Percentiles rank a stretch among this genome's conserved stretches.
Evolutionary conservation across 2,329 filamentous ascomycete species (phyloP).

Genomic region (Septoria petroselini): DNA sequence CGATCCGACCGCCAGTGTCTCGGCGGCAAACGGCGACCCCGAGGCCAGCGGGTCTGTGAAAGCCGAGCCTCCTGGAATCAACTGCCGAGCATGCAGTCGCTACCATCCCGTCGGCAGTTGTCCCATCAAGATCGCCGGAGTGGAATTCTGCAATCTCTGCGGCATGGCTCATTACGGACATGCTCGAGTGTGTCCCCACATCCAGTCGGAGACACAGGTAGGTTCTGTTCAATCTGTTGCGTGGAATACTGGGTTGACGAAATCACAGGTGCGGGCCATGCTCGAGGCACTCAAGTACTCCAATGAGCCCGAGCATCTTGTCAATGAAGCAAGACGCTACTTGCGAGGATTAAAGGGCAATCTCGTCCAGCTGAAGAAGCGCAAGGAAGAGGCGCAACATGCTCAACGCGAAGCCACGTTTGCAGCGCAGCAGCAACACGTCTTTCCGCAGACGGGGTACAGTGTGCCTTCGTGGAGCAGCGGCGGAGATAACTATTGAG

Average conservation of each 20-base stretch:
- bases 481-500: slow-evolving; percentile 2
- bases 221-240: neutral
- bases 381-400: slow-evolving; percentile 34
- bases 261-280: slow-evolving; percentile 58
- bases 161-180: slow-evolving; percentile 60
- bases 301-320: slow-evolving; percentile 53
- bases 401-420: slow-evolving; percentile 22
- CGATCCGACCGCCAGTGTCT: slow-evolving; percentile 1
- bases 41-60: neutral
- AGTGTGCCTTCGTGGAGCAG: slow-evolving; percentile 3
- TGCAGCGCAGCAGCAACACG: slow-evolving; percentile 14
- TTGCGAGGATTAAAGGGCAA: slow-evolving; percentile 56
- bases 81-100: slow-evolving; percentile 55
- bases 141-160: slow-evolving; percentile 63
- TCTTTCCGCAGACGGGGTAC: neutral
- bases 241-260: slow-evolving; percentile 9
- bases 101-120: slow-evolving; percentile 59
- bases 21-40: neutral
- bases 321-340: slow-evolving; percentile 56
- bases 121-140: slow-evolving; percentile 57
- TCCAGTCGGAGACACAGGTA: slow-evolving; percentile 55
- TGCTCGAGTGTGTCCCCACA: slow-evolving; percentile 58
- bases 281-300: slow-evolving; percentile 60
- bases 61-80: slow-evolving; percentile 21
- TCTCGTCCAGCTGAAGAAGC: slow-evolving; percentile 54